phyloP scores from a whole-genome alignment of 495 filamentous ascomycete genomes.

The Pyronema domesticum region DNA sequence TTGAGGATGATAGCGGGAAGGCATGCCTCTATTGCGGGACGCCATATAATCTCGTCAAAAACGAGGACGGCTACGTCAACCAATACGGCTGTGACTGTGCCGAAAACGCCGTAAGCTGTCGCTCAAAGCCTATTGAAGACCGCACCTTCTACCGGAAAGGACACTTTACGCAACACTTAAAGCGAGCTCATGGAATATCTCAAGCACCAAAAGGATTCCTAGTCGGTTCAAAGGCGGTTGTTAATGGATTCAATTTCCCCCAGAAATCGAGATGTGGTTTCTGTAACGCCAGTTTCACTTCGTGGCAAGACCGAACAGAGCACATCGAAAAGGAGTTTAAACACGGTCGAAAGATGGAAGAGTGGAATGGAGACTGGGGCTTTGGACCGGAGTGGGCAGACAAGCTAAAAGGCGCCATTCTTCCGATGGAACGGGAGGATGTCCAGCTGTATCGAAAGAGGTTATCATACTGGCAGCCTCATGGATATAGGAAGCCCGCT shows the following conservation, averaged over 20 bases:
- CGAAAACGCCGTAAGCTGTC: not conserved
- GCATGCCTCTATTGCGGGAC: not conserved
- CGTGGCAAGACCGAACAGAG: not conserved
- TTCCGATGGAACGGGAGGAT: too few species aligned
- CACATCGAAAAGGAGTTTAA: not conserved
- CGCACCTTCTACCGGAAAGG: not conserved
- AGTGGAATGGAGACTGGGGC: not conserved
- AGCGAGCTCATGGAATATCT: not conserved
- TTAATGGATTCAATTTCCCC: not conserved
- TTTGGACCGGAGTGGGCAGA: not conserved
- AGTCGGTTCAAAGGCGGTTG: not conserved
- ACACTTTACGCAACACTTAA: not conserved
- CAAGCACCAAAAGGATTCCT: not conserved
- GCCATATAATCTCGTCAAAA: not conserved
- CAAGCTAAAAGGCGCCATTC: too few species aligned
- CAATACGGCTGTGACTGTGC: not conserved
- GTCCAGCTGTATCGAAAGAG: too few species aligned
- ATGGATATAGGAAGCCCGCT: too few species aligned
- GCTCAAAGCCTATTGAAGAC: not conserved
- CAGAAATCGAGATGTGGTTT: constrained; percentile 1
- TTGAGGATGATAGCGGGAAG: not conserved
- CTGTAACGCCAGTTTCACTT: not conserved
- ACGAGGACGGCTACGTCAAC: not conserved
- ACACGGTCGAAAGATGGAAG: not conserved
- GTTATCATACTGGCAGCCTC: too few species aligned